Base-by-base conservation (phyloP, 2,329 filamentous ascomycete genomes). In the Aspergillus pseudoglaucus region DNA sequence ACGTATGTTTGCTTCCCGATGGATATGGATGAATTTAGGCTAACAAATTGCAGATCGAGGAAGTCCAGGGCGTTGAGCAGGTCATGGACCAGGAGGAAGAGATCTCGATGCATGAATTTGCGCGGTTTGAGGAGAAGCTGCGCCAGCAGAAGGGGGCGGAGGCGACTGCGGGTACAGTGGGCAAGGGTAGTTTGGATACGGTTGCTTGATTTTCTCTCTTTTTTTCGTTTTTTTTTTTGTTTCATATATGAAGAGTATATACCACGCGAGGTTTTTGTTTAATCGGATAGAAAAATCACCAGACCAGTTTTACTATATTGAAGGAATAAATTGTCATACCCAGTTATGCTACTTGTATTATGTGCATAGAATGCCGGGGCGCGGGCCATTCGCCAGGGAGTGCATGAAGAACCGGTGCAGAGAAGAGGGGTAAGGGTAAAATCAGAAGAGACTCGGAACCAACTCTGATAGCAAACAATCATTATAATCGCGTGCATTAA, bases 31-130 rank as follows among this genome's bases (percentile, higher is more conserved):
- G 15, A 12, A 5, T n/a, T 18, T 27, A 42, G 35, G 38, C 59
- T 63, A 44, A 64, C 45, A 49, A 49, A 33, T 60, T 22, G 57
- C 70, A 95, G 82, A 95, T 97, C 55, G 90, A 96, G 67, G 93
- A 97, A 68, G 93, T 97, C 35, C 85, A 95, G 69, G 88, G 87
- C 3, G 91, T 98, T 38, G 82, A 88, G 54, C 91, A 97, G 68
- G 85, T 96, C 2, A 69, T 95, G 60, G 91, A 97, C 59, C 80
- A 88, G 59, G 93, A 96, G 70, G 93, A 97, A 66, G 88, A 95
- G 68, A 80, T 96, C 55, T 83, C 90, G 0, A 70, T 91, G 61
- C 73, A 84, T 58, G 91, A 97, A 64, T 97, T 98, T 72, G 88
- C 86, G 55, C 93, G 88, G 70, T 96, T 97, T 64, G 91, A 97